phyloP scores from a whole-genome alignment of 2,329 filamentous ascomycete species.

The Taxawa tesnikishii region DNA sequence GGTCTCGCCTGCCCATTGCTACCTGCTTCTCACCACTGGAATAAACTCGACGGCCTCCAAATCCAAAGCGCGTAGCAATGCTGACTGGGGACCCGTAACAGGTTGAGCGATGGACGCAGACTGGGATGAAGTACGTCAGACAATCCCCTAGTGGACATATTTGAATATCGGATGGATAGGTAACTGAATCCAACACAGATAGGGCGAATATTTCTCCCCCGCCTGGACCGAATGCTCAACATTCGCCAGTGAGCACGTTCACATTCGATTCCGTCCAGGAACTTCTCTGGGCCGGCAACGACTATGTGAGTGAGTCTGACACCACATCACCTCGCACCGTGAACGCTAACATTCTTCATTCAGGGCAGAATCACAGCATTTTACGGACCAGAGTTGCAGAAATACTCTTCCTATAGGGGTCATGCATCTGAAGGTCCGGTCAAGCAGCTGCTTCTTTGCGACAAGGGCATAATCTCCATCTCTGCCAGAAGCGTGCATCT shows the following conservation, averaged over 20 bases:
- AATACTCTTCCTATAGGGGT: conserved; percentile 81
- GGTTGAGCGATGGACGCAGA: conserved; percentile 35
- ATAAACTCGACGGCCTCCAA: too few species aligned
- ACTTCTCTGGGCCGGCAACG: conserved; percentile 84
- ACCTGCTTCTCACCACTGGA: too few species aligned
- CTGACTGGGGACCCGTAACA: too few species aligned
- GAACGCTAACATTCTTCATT: conserved; percentile 3
- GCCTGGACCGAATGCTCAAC: conserved; percentile 54
- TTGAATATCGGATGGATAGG: not conserved
- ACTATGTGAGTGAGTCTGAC: conserved; percentile 51
- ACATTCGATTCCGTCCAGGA: conserved; percentile 85
- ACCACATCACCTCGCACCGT: not conserved
- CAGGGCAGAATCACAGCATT: conserved; percentile 85
- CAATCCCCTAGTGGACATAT: not conserved
- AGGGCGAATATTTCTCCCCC: conserved; percentile 71
- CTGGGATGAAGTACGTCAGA: conserved; percentile 33
- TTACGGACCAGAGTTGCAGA: conserved; percentile 70
- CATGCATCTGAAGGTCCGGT: conserved; percentile 64
- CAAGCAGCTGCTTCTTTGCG: conserved; percentile 80
- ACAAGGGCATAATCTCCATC: conserved; percentile 79
- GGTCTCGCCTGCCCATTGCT: too few species aligned
- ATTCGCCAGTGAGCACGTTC: conserved; percentile 61
- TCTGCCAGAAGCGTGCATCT: conserved; percentile 79
- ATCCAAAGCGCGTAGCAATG: too few species aligned
- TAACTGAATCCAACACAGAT: conserved; percentile 42